phyloP scores from a whole-genome alignment of 495 filamentous ascomycete genomes.

The Penicillium robsamsonii region DNA sequence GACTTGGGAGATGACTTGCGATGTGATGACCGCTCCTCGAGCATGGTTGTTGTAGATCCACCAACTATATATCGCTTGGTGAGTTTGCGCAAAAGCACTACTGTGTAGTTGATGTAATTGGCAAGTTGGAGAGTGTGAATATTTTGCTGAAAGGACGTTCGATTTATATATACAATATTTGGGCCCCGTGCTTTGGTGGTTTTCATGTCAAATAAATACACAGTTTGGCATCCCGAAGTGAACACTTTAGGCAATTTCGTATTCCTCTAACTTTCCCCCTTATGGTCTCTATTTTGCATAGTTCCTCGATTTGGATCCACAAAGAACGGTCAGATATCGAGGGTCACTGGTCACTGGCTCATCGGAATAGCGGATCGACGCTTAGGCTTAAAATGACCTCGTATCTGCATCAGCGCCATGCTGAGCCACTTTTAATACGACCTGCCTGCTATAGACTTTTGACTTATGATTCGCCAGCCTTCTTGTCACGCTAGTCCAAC shows the following conservation, averaged over 20 bases:
- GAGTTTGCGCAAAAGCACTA: background rate
- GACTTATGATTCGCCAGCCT: background rate
- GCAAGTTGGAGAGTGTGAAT: background rate
- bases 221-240: background rate
- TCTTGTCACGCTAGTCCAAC: background rate
- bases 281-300: background rate
- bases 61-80: background rate
- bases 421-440: background rate
- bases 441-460: background rate
- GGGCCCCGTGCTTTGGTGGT: background rate
- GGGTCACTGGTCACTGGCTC: no score
- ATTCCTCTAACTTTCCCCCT: background rate
- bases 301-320: background rate
- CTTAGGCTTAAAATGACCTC: background rate
- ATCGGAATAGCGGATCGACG: background rate
- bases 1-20: slow-evolving; percentile 11
- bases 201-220: background rate
- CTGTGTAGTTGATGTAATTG: background rate
- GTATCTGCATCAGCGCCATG: background rate
- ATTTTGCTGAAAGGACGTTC: background rate
- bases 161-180: background rate
- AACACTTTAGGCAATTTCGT: background rate
- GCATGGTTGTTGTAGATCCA: slow-evolving; percentile 10
- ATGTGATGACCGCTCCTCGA: slow-evolving; percentile 19
- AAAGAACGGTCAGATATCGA: background rate